Evolutionary conservation across 768 basidiomycete genomes (phyloP).

Genomic region (Antrodiella citrinella): DNA sequence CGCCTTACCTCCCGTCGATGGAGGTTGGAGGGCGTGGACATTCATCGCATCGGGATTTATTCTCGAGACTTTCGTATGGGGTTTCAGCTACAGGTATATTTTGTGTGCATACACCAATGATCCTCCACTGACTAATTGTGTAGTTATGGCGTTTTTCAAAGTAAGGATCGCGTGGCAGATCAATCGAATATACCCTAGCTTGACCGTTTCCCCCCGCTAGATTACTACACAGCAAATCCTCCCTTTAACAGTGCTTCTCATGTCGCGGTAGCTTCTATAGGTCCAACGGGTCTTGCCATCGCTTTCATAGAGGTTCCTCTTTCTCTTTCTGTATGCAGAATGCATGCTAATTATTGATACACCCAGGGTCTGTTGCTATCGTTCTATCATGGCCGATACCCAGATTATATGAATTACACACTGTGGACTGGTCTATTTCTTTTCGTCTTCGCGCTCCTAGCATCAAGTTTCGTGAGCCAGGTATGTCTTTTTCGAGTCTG

Average conservation of each 20-base stretch:
- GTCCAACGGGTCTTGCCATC: background rate
- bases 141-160: constrained; percentile 1
- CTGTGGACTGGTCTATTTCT: background rate
- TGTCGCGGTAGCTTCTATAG: background rate
- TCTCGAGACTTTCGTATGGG: background rate
- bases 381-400: background rate
- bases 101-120: too few relatives aligned
- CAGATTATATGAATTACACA: background rate
- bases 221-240: background rate
- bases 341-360: background rate
- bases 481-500: background rate
- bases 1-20: background rate
- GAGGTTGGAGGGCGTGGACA: background rate
- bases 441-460: background rate
- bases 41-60: background rate
- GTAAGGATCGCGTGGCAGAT: too few relatives aligned
- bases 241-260: background rate
- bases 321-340: background rate
- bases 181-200: background rate
- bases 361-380: background rate
- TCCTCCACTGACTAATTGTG: too few relatives aligned
- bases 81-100: background rate
- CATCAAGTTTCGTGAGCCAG: background rate
- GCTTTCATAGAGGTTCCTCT: background rate
- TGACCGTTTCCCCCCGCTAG: background rate